Evolutionary conservation across 192 early-diverging fungal genomes (phyloP).

Genomic region (Coemansia brasiliensis): DNA sequence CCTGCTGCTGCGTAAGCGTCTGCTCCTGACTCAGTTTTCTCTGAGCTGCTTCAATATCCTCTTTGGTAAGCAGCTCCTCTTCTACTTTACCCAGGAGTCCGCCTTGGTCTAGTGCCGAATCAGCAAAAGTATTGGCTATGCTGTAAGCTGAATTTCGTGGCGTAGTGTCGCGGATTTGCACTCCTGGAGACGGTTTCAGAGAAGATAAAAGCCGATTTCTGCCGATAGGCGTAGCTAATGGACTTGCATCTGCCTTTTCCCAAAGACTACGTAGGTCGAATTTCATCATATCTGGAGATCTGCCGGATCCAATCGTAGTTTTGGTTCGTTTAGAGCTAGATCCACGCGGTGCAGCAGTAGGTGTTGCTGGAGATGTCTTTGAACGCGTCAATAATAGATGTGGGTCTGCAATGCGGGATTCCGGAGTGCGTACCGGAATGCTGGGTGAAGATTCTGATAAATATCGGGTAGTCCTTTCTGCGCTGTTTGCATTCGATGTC

Average conservation of each 20-base stretch:
- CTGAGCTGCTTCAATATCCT: slow-evolving; percentile 25
- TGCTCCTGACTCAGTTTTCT: slow-evolving; percentile 39
- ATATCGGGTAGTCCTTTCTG: not conserved
- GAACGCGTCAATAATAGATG: not conserved
- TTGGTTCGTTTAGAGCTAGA: not conserved
- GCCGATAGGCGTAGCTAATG: slow-evolving; percentile 13
- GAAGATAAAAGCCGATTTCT: slow-evolving; percentile 2
- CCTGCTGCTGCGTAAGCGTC: slow-evolving; percentile 45
- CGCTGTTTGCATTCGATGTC: not conserved
- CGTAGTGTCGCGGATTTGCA: not conserved
- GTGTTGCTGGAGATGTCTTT: not conserved
- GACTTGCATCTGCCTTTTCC: slow-evolving; percentile 16
- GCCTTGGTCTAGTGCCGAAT: not conserved
- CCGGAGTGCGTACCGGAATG: slow-evolving; percentile 29
- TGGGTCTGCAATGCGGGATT: slow-evolving; percentile 26
- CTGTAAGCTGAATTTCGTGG: not conserved
- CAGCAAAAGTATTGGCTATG: not conserved
- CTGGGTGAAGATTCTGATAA: not conserved
- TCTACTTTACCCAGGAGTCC: slow-evolving; percentile 44
- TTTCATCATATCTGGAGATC: not conserved
- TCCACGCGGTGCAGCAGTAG: not conserved
- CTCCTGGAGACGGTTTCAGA: not conserved
- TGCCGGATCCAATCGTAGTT: no score
- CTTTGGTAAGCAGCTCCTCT: slow-evolving; percentile 37
- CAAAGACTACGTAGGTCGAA: slow-evolving; percentile 22